Evolutionary conservation across 2,329 filamentous ascomycete species (phyloP).

Genomic region (Ophiocordyceps robertsii): DNA sequence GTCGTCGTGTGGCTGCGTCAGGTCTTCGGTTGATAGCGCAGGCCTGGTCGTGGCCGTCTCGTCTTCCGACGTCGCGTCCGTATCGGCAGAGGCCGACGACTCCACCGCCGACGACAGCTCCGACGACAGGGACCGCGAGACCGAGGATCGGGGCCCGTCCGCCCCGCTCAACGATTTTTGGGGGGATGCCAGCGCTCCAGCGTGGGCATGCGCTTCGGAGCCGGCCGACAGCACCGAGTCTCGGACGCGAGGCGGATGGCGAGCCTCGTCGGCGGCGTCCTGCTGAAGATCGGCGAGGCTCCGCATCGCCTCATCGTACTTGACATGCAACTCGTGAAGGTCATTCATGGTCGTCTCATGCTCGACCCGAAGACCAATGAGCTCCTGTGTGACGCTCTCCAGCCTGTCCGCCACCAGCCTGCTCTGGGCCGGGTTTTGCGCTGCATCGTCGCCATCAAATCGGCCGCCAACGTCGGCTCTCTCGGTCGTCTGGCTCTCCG

Average conservation of each 20-base stretch:
- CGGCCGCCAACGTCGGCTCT: constrained; percentile 4
- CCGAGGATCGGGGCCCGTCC: constrained; percentile 51
- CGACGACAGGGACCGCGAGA: constrained; percentile 79
- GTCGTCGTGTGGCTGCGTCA: constrained; percentile 24
- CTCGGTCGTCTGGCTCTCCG: background rate
- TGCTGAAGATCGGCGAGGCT: constrained; percentile 69
- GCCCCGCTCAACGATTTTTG: constrained; percentile 57
- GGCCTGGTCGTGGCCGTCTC: constrained; percentile 32
- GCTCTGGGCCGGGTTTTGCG: constrained; percentile 63
- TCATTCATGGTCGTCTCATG: constrained; percentile 76
- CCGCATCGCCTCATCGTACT: constrained; percentile 81
- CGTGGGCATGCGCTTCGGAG: constrained; percentile 39
- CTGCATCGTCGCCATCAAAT: constrained; percentile 29
- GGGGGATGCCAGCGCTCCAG: constrained; percentile 76
- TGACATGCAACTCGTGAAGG: constrained; percentile 67
- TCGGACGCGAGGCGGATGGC: constrained; percentile 43
- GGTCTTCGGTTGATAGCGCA: constrained; percentile 21
- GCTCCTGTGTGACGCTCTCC: constrained; percentile 79
- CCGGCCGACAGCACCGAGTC: constrained; percentile 42
- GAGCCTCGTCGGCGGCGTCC: constrained; percentile 68
- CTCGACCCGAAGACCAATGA: constrained; percentile 79
- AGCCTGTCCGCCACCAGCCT: constrained; percentile 86
- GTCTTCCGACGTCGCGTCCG: constrained; percentile 29
- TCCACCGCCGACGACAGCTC: constrained; percentile 83
- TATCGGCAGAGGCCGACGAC: constrained; percentile 51